Percentiles rank a stretch among this genome's conserved stretches.
These are phyloP conservation scores for Hirschioporus abietinus DNA, from an alignment of 768 basidiomycete species.

Conservation along the genomic window DNA sequence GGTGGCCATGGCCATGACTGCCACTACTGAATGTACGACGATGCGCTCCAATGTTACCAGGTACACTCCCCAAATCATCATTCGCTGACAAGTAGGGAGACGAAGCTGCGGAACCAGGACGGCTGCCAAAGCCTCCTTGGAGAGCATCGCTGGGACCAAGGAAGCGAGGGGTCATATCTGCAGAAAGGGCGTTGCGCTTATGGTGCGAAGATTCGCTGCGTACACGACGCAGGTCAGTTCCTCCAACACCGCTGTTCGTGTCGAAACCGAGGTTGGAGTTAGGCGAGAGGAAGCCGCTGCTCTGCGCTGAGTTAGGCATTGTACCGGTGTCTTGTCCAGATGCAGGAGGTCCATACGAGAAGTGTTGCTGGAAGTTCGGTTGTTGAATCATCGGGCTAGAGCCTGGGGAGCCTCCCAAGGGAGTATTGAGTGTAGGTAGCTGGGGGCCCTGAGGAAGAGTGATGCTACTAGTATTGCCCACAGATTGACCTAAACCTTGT, in stretches of 20 bases:
- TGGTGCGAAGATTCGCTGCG: not conserved
- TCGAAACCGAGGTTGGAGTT: not conserved
- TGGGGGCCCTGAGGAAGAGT: not conserved
- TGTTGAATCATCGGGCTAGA: not conserved
- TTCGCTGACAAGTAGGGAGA: not conserved
- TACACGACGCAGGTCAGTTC: not conserved
- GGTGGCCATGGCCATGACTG: not conserved
- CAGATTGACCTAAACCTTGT: not conserved
- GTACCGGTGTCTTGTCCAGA: not conserved
- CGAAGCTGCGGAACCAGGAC: constrained; percentile 5
- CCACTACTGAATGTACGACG: constrained; percentile 36
- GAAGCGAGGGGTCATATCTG: constrained; percentile 10
- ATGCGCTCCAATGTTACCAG: constrained; percentile 30
- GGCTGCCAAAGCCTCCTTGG: constrained; percentile 14
- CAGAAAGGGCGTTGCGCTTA: not conserved
- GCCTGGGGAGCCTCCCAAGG: not conserved
- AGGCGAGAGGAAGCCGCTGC: not conserved
- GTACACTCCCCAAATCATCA: not conserved
- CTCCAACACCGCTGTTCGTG: not conserved
- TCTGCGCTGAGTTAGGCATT: not conserved
- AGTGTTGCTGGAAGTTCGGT: not conserved
- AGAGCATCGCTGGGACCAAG: constrained; percentile 10
- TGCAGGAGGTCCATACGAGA: not conserved
- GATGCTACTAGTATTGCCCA: not conserved
- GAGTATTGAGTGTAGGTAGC: not conserved